A percentile compares a stretch with the other conserved stretches of the same genome.
Evolutionary conservation across 768 basidiomycete genomes (phyloP).

Genomic region (Pleurotus citrinopileatus): DNA sequence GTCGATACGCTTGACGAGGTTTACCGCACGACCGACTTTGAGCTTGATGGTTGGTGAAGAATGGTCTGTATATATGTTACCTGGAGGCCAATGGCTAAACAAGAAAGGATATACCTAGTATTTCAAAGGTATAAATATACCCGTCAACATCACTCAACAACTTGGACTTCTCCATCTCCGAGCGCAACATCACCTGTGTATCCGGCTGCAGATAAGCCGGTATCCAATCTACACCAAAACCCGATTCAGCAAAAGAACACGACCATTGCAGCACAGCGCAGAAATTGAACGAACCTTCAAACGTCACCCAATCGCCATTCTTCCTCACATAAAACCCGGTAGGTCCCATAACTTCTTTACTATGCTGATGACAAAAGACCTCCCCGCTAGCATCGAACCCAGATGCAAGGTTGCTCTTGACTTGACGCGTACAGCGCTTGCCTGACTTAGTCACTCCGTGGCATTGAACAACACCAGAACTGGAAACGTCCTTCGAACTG

Average conservation of each 20-base stretch:
- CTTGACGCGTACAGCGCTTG: slow-evolving; percentile 56
- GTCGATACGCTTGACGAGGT: slow-evolving; percentile 69
- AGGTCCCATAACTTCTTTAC: slow-evolving; percentile 47
- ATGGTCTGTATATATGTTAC: slow-evolving; percentile 14
- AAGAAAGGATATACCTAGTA: slow-evolving; percentile 48
- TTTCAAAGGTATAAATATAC: slow-evolving; percentile 83
- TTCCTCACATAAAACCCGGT: slow-evolving; percentile 58
- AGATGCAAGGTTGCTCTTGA: slow-evolving; percentile 35
- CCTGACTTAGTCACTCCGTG: slow-evolving; percentile 61
- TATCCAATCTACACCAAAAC: slow-evolving; percentile 55
- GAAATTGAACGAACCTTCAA: slow-evolving; percentile 53
- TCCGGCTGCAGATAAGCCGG: slow-evolving; percentile 58
- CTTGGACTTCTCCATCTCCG: slow-evolving; percentile 47
- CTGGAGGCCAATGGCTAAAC: not conserved
- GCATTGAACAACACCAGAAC: slow-evolving; percentile 42
- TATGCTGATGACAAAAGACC: slow-evolving; percentile 65
- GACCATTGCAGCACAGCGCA: too few species aligned
- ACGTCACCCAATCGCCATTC: slow-evolving; percentile 47
- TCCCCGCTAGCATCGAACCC: slow-evolving; percentile 17
- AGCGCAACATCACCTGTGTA: slow-evolving; percentile 55
- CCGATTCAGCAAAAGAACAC: not conserved
- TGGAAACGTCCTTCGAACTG: slow-evolving; percentile 13
- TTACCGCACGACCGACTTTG: slow-evolving; percentile 79
- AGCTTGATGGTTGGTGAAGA: slow-evolving; percentile 46
- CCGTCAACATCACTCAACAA: slow-evolving; percentile 46